These are phyloP conservation scores for Aspergillus carbonarius DNA, from an alignment of 2,329 filamentous ascomycete species.

Conservation along the genomic window DNA sequence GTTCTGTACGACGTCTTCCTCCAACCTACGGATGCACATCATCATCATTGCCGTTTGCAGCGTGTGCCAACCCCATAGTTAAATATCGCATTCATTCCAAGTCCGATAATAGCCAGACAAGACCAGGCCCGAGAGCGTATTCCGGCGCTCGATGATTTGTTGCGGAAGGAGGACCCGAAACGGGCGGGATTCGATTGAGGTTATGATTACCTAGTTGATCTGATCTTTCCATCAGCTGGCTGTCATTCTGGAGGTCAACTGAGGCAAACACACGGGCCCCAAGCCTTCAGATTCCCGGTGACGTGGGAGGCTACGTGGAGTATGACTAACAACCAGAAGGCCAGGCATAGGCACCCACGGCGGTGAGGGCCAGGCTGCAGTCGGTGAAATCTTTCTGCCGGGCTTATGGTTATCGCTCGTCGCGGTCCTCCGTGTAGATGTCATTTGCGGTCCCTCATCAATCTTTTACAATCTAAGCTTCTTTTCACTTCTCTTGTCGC, in stretches of 20 bases:
- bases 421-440: neutral
- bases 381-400: neutral
- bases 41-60: neutral
- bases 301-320: slow-evolving; percentile 16
- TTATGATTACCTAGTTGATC: no score
- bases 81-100: neutral
- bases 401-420: neutral
- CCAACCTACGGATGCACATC: neutral
- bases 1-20: neutral
- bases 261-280: slow-evolving; percentile 1
- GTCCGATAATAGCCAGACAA: neutral
- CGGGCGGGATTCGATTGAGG: neutral
- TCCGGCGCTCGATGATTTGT: neutral
- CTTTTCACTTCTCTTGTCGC: neutral
- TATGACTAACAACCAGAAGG: slow-evolving; percentile 12
- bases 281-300: slow-evolving; percentile 5
- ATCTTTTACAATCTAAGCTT: neutral
- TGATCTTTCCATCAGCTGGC: neutral
- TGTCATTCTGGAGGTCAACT: neutral
- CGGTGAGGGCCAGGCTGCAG: slow-evolving; percentile 7
- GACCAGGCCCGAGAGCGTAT: neutral
- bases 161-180: neutral
- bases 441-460: neutral
- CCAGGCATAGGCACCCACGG: neutral
- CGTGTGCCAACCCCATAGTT: neutral